Base-by-base conservation (phyloP, 2,329 filamentous ascomycete species). In the Cryphonectria nitschkei region DNA sequence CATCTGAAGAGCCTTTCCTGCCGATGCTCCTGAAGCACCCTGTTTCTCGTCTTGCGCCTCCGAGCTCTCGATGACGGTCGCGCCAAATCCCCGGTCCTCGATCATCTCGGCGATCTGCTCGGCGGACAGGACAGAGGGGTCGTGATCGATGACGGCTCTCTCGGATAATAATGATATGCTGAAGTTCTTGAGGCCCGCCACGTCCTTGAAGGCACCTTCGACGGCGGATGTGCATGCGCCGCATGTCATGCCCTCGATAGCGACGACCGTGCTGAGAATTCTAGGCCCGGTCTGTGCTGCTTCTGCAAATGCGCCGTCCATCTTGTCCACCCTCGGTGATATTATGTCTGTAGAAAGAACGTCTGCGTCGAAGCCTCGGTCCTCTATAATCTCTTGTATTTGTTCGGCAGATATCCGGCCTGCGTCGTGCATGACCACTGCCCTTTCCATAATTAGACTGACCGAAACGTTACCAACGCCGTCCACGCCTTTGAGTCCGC, bases 391-490 rank as follows among this genome's bases (percentile, higher is more conserved):
- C 75, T 97, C 93, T 78, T 89, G 89, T 72, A 98, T 88, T 75
- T 91, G 84, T 52, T 95, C 92, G 72, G 94, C 88, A 19, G 93
- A 83, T 68, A 98, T 88, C 67, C 88, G 87, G 69, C 87, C 83
- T 1, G 93, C 89, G 80, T 98, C 92, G 82, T 99, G 96, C 81
- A 95, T 92, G 50, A 98, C 86, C 58, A 98, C 95, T n/a, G 95
- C 96, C 72, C 95, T 90, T 81, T 97, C 95, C 90, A 98, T 97
- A 69, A 98, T 92, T 76, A 99, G 84, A 79, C 94, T 97, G 76
- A 99, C 92, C 13, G 94, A 97, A 71, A 98, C 94, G 76, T 87
- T 94, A 74, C 92, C 93, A 13, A 96, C 90, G 68, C 96, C 95
- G 54, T 92, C 86, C 6, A 97, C 87, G 75, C 88, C 89, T 77